Base-by-base conservation (phyloP, 441 rosid genomes). In the Eutrema salsugineum region DNA sequence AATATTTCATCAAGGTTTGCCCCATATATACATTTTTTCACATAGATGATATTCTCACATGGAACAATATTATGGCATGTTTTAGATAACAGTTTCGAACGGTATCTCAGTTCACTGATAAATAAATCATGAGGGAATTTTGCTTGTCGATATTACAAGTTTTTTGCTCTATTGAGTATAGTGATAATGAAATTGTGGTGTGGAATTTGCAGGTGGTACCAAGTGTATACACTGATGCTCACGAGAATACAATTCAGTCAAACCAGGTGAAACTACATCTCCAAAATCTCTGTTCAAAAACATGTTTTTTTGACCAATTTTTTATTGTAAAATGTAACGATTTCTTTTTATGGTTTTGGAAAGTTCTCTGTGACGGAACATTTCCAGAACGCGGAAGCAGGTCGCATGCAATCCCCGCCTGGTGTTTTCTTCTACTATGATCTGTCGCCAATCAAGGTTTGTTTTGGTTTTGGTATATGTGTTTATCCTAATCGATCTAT, bases 381-480 rank as follows among this genome's bases (percentile, higher is more conserved):
- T 80, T 92, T 86, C 72, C 90, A 85, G 80, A 74, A 70, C 24
- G 80, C 85, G 15, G 93, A 87, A 5, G 66, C 68, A 24, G 93
- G 93, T 64, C 87, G 62, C 5, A 83, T 88, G 69, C 94, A 86
- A 75, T 73, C 96, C 19, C 87, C 90, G 8, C 94, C 97, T 2
- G 99, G 98, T 76, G 91, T 94, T 54, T 95, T 95, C 91, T 89
- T 94, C 92, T 87, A 89, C 72, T 95, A 92, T 77, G 99, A 95
- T 80, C 96, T 95, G 63, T 95, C 99, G 35, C 98, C 99, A 14
- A 92, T 95, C 50, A 95, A 95, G 99, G 99, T 75, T 0, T 68
- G 70, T 47, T 54, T 35, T 19, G 0, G 12, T 40, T n/a, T n/a
- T n/a, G n/a, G n/a, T n/a, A n/a, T n/a, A n/a, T n/a, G n/a, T n/a